Percentiles rank a stretch among this genome's conserved stretches.
Conservation (phyloP, 2,329 filamentous ascomycete species). For the Phoma sp. region DNA sequence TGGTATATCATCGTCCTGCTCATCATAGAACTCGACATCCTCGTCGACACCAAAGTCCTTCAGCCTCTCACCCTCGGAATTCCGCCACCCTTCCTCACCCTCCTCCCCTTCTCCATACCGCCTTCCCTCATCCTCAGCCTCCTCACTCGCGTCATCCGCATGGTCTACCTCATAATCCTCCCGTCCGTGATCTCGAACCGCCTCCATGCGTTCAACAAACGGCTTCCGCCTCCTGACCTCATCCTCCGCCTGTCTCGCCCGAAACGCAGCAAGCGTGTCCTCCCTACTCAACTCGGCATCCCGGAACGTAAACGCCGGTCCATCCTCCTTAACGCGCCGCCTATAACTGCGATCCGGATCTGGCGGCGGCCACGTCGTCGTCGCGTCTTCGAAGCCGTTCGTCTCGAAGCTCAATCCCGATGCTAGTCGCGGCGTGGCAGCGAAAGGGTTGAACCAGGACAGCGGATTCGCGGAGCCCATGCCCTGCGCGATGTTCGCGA, state of each 20-base stretch:
- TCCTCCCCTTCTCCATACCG: slow-evolving; percentile 32
- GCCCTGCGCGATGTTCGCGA: slow-evolving; percentile 74
- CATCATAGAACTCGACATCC: slow-evolving; percentile 71
- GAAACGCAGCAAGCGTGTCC: slow-evolving; percentile 62
- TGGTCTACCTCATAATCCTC: slow-evolving; percentile 32
- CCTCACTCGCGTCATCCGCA: slow-evolving; percentile 28
- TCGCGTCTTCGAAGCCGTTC: slow-evolving; percentile 73
- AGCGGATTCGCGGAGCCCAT: slow-evolving; percentile 75
- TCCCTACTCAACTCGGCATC: slow-evolving; percentile 46
- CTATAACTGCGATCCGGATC: slow-evolving; percentile 56
- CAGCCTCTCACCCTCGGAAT: slow-evolving; percentile 76
- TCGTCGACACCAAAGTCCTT: slow-evolving; percentile 83
- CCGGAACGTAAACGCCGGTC: slow-evolving; percentile 49
- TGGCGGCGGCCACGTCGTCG: slow-evolving; percentile 57
- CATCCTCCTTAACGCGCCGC: slow-evolving; percentile 20
- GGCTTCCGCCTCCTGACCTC: slow-evolving; percentile 50
- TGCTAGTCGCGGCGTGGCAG: slow-evolving; percentile 56
- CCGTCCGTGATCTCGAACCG: slow-evolving; percentile 1
- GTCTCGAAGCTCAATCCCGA: slow-evolving; percentile 70
- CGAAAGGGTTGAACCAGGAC: slow-evolving; percentile 74
- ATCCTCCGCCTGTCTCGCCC: slow-evolving; percentile 61
- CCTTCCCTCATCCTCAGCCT: slow-evolving; percentile 26
- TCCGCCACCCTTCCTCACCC: slow-evolving; percentile 72
- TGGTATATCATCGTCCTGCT: slow-evolving; percentile 72
- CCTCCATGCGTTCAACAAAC: slow-evolving; percentile 53